These are phyloP conservation scores for Pichia sp. DNA, from an alignment of 1,139 yeast genomes.

Conservation along the genomic window DNA sequence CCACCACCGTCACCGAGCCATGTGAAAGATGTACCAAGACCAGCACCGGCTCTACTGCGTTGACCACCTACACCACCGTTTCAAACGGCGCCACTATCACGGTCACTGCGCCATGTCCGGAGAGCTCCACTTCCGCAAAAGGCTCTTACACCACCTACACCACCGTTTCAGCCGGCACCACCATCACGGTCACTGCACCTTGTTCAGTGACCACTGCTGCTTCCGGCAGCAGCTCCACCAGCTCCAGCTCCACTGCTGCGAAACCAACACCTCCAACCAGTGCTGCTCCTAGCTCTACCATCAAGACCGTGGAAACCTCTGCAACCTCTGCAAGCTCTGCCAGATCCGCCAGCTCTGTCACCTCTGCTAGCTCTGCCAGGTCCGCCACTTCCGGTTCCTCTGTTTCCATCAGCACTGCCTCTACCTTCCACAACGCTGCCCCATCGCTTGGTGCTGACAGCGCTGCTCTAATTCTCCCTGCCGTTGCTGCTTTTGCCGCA, in stretches of 20 bases:
- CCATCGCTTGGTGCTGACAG: background rate
- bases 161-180: slow-evolving; percentile 12
- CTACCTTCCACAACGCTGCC: background rate
- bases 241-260: too few species aligned
- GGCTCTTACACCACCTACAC: slow-evolving; percentile 15
- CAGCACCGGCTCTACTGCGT: background rate
- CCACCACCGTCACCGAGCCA: slow-evolving; percentile 17
- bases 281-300: background rate
- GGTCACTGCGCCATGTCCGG: too few species aligned
- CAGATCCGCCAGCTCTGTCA: too few species aligned
- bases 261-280: background rate
- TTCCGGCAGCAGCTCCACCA: too few species aligned
- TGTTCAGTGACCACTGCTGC: background rate
- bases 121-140: too few species aligned
- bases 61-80: slow-evolving; percentile 16
- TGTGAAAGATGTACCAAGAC: slow-evolving; percentile 2
- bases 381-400: too few species aligned
- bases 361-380: background rate
- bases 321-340: background rate
- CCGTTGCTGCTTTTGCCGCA: background rate
- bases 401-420: background rate
- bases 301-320: background rate
- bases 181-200: too few species aligned
- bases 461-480: background rate
- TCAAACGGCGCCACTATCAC: slow-evolving; percentile 4